Percentiles rank a stretch among this genome's conserved stretches.
Conservation (phyloP, 2,329 filamentous ascomycete species). For the Xylariomycetidae sp. region DNA sequence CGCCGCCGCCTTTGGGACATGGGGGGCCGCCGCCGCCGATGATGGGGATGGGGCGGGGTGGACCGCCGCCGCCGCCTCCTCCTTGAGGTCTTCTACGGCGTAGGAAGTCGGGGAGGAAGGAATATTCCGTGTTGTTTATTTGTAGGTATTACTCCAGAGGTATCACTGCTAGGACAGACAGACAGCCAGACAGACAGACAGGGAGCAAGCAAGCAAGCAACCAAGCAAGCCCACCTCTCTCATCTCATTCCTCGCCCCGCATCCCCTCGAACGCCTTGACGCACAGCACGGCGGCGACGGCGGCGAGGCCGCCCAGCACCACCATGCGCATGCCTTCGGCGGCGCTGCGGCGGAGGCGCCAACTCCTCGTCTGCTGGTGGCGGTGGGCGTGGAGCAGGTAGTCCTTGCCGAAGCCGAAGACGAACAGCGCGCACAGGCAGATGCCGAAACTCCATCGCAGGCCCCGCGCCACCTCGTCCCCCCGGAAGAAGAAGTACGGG, state of each 20-base stretch:
- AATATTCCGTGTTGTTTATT: constrained; percentile 1
- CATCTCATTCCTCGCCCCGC: constrained; percentile 6
- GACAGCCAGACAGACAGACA: constrained; percentile 2
- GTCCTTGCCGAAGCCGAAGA: constrained; percentile 62
- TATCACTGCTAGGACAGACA: background rate
- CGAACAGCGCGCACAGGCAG: constrained; percentile 54
- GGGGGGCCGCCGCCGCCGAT: constrained; percentile 8
- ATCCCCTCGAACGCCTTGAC: constrained; percentile 40
- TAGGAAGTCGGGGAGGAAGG: background rate
- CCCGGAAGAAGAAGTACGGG: constrained; percentile 63
- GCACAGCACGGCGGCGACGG: constrained; percentile 48
- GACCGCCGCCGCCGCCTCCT: constrained; percentile 12
- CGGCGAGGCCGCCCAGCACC: constrained; percentile 49
- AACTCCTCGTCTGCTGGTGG: constrained; percentile 6
- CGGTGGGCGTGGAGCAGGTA: constrained; percentile 27
- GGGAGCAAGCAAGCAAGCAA: constrained; percentile 1
- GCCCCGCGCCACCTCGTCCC: constrained; percentile 35
- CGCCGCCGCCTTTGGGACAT: constrained; percentile 5
- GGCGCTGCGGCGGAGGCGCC: constrained; percentile 27
- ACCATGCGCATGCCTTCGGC: constrained; percentile 51
- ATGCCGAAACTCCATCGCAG: constrained; percentile 55
- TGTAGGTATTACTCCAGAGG: constrained; percentile 1
- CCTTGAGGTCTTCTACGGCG: constrained; percentile 1
- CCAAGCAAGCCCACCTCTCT: background rate
- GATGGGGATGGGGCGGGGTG: constrained; percentile 9